Conservation (phyloP, 192 early-diverging fungal species). For the Backusella tuberculispora region DNA sequence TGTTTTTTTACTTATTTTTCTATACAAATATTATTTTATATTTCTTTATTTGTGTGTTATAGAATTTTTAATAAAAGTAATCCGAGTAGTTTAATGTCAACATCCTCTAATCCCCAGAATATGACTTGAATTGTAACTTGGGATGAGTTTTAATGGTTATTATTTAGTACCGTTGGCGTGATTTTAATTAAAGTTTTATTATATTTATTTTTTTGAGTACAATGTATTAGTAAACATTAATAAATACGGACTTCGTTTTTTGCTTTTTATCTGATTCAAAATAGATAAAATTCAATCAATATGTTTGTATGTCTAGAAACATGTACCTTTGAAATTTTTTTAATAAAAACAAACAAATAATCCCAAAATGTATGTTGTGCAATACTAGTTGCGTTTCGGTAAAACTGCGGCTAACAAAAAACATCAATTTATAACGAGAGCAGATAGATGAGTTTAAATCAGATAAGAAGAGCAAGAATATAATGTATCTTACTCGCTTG, state of each 20-base stretch:
- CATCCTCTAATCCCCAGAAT: neutral
- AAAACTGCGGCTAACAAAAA: neutral
- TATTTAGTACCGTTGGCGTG: neutral
- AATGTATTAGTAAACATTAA: neutral
- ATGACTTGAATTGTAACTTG: neutral
- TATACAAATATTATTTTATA: neutral
- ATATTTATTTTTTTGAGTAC: neutral
- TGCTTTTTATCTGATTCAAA: neutral
- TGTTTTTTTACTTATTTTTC: neutral
- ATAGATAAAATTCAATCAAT: neutral
- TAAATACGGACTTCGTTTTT: neutral
- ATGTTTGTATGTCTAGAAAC: too few species aligned
- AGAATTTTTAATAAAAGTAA: neutral
- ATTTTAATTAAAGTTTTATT: neutral
- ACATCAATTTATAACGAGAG: neutral
- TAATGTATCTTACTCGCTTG: neutral
- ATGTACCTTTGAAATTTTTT: too few species aligned
- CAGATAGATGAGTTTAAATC: conserved; percentile 9
- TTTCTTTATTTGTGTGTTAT: neutral
- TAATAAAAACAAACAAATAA: neutral
- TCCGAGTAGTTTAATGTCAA: neutral
- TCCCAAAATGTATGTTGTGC: neutral
- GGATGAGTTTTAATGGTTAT: neutral
- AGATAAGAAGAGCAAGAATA: neutral
- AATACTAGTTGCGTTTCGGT: neutral